Base-by-base conservation (phyloP, 148 eudicot species). In the Oxyria digyna region DNA sequence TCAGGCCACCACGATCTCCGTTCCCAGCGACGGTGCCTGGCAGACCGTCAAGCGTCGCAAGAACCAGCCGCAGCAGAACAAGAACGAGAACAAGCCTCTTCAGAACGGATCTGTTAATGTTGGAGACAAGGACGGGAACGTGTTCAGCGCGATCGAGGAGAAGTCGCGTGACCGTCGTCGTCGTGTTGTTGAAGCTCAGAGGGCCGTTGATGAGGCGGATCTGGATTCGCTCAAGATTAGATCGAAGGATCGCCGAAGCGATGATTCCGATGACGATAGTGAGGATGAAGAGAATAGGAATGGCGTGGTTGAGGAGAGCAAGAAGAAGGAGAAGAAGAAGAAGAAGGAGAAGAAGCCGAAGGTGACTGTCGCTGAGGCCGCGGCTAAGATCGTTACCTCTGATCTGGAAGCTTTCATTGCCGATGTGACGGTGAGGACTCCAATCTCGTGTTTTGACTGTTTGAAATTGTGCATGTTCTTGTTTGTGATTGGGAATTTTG, bases 261-360 rank as follows among this genome's bases (percentile, higher is more conserved):
- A 84, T 0, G 13, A 29, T 55, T 54, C 73, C 8, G 83, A 81
- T 11, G 85, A 82, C 4, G 84, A 76, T 24, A 78, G 73, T 24
- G 79, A 74, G 41, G 88, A 82, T 14, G 78, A 8, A 1, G 23
- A 73, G 69, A 64, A 72, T 50, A 81, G 63, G 50, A 82, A 76
- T 24, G 86, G 79, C 1, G 74, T 37, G 4, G 64, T 10, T 2
- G 80, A 48, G 15, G 81, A 78, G 78, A 77, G 78, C 71, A 77
- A 74, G 6, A 76, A 65, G 29, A 73, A 85, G 85, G 75, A 49
- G 74, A 84, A 83, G 76, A 73, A 74, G 75, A 49, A 67, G 29
- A 89, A 85, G 74, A 86, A 85, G 57, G 78, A 69, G 52, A 89
- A 89, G 84, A 89, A 89, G 71, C 87, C 87, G 57, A 89, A 85